phyloP scores from a whole-genome alignment of 768 basidiomycete genomes.

The Lactifluus piperatus region DNA sequence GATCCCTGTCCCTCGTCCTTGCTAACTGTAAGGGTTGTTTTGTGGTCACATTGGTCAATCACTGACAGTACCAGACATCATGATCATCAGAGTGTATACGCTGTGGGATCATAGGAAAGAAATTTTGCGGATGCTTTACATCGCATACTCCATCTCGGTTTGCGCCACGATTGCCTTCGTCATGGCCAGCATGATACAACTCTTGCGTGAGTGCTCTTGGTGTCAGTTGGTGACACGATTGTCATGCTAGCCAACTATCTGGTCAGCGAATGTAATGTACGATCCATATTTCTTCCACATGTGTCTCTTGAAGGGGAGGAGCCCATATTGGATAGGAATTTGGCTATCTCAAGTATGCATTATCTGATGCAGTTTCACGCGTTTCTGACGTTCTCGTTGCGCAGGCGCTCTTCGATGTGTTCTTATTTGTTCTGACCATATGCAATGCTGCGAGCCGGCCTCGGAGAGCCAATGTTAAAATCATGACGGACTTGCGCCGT shows the following conservation, averaged over 20 bases:
- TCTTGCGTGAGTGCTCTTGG: conserved; percentile 1
- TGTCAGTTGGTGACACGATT: neutral
- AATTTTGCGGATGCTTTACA: neutral
- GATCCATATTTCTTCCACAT: conserved; percentile 11
- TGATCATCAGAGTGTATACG: conserved; percentile 30
- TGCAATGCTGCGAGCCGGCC: conserved; percentile 33
- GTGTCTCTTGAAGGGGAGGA: conserved; percentile 9
- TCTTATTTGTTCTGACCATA: conserved; percentile 29
- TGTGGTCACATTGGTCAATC: neutral
- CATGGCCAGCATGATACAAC: neutral
- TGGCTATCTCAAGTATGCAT: conserved; percentile 30
- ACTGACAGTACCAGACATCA: conserved; percentile 28
- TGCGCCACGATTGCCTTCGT: conserved; percentile 9
- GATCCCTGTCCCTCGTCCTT: conserved; percentile 27
- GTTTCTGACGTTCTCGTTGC: neutral
- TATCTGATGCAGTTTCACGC: neutral
- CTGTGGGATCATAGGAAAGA: conserved; percentile 32
- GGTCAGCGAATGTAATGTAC: neutral
- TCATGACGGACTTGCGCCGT: conserved; percentile 28
- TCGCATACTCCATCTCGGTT: conserved; percentile 7
- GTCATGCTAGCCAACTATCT: neutral
- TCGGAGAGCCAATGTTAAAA: conserved; percentile 25
- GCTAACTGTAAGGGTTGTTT: conserved; percentile 23
- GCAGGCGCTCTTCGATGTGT: conserved; percentile 32
- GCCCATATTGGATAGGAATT: conserved; percentile 17